phyloP scores from a whole-genome alignment of 176 grass and related monocot genomes.

The Zizania latifolia region DNA sequence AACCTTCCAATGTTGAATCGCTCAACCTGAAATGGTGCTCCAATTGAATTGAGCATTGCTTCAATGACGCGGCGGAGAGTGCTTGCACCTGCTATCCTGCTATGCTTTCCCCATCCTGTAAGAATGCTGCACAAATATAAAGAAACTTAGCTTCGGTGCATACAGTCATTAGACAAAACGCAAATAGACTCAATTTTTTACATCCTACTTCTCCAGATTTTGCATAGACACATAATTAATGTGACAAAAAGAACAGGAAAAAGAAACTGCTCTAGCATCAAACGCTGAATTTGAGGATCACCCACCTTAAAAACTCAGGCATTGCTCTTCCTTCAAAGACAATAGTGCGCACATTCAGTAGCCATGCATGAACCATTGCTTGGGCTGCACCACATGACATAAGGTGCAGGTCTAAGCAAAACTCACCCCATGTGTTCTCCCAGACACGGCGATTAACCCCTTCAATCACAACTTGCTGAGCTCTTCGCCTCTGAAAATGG shows the following conservation, averaged over 20 bases:
- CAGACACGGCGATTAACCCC: slow-evolving; percentile 75
- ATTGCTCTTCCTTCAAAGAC: slow-evolving; percentile 74
- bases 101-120: slow-evolving; percentile 98
- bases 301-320: slow-evolving; percentile 85
- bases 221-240: neutral
- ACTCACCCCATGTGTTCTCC: slow-evolving; percentile 87
- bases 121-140: slow-evolving; percentile 58
- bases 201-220: neutral
- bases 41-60: slow-evolving; percentile 58
- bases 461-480: slow-evolving; percentile 88
- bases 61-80: slow-evolving; percentile 73
- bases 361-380: slow-evolving; percentile 95
- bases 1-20: slow-evolving; percentile 84
- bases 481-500: slow-evolving; percentile 74
- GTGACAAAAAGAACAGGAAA: neutral
- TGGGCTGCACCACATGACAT: slow-evolving; percentile 97
- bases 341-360: slow-evolving; percentile 71
- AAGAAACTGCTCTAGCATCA: too few species aligned
- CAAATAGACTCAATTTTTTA: neutral
- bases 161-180: neutral
- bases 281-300: slow-evolving; percentile 18
- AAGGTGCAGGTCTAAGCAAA: slow-evolving; percentile 83
- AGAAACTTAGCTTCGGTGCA: neutral
- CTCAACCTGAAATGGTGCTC: slow-evolving; percentile 84
- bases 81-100: slow-evolving; percentile 80